A percentile compares a stretch with the other conserved stretches of the same genome.
phyloP scores from a whole-genome alignment of 805 yeast genomes.

The Metschnikowia bowlesiae region DNA sequence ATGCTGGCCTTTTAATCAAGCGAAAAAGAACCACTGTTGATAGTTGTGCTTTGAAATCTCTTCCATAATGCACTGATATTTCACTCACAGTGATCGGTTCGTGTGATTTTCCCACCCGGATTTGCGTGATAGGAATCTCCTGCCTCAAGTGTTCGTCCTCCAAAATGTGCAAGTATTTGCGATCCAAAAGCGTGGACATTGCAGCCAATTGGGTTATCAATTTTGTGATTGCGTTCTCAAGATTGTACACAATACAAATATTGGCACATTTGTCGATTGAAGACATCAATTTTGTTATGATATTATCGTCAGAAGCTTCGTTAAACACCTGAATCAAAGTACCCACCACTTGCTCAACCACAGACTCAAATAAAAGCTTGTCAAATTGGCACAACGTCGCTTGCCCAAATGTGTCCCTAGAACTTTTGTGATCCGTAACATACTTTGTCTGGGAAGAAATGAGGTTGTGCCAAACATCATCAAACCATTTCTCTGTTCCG shows the following conservation, averaged over 20 bases:
- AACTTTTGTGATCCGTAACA: constrained; percentile 13
- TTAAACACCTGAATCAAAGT: constrained; percentile 76
- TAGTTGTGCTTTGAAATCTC: constrained; percentile 87
- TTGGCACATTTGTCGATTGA: constrained; percentile 81
- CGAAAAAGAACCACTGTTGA: constrained; percentile 83
- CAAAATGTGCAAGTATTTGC: constrained; percentile 15
- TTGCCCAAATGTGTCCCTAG: constrained; percentile 14
- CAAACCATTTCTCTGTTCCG: constrained; percentile 88
- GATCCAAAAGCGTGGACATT: constrained; percentile 60
- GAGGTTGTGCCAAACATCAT: constrained; percentile 74
- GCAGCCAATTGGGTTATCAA: constrained; percentile 64
- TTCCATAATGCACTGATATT: constrained; percentile 76
- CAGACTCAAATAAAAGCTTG: constrained; percentile 59
- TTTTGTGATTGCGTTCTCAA: constrained; percentile 55
- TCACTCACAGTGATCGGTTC: constrained; percentile 73
- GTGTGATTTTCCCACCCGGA: constrained; percentile 49
- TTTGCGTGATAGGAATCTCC: constrained; percentile 33
- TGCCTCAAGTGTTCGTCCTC: constrained; percentile 21
- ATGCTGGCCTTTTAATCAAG: constrained; percentile 56
- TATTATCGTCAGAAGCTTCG: constrained; percentile 86
- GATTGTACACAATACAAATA: constrained; percentile 62
- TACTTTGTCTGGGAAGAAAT: constrained; percentile 43
- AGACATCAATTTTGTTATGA: constrained; percentile 80
- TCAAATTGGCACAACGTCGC: constrained; percentile 55
- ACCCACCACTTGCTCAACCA: constrained; percentile 61